Conservation (phyloP, 73 alveolate genomes). For the Tetrahymena malaccensis region DNA sequence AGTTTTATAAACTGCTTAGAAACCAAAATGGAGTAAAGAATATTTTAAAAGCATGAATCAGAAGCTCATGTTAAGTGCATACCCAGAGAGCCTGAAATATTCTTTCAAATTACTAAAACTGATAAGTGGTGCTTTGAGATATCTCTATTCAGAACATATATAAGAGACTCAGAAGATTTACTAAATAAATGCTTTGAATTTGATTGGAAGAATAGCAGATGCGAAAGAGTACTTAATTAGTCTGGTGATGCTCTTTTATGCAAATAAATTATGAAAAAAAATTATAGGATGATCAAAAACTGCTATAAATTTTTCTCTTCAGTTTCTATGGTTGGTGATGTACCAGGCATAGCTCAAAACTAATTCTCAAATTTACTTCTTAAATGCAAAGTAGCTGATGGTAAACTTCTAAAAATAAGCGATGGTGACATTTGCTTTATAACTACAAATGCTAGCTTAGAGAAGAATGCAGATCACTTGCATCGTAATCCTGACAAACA, state of each 20-base stretch:
- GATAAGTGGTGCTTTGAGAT: slow-evolving; percentile 43
- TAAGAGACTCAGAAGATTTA: slow-evolving; percentile 56
- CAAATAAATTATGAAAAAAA: background rate
- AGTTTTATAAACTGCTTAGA: background rate
- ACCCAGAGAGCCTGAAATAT: background rate
- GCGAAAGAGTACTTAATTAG: background rate
- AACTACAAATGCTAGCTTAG: background rate
- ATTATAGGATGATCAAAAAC: background rate
- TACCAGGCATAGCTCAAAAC: background rate
- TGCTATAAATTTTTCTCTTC: background rate
- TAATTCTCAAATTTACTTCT: background rate
- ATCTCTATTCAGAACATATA: slow-evolving; percentile 55
- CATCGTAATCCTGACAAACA: background rate
- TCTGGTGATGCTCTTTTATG: background rate
- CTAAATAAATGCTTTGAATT: slow-evolving; percentile 70
- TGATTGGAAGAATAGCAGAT: slow-evolving; percentile 60
- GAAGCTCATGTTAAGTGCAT: background rate
- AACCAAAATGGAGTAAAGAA: background rate
- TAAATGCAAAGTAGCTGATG: background rate
- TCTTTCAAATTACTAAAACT: background rate
- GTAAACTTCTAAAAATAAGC: background rate
- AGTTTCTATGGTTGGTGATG: background rate
- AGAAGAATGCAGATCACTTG: background rate
- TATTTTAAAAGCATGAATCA: background rate
- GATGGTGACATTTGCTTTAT: background rate